A percentile compares a stretch with the other conserved stretches of the same genome.
Evolutionary conservation across 257 asterid genomes (phyloP).

Genomic region (Buddleja alternifolia): DNA sequence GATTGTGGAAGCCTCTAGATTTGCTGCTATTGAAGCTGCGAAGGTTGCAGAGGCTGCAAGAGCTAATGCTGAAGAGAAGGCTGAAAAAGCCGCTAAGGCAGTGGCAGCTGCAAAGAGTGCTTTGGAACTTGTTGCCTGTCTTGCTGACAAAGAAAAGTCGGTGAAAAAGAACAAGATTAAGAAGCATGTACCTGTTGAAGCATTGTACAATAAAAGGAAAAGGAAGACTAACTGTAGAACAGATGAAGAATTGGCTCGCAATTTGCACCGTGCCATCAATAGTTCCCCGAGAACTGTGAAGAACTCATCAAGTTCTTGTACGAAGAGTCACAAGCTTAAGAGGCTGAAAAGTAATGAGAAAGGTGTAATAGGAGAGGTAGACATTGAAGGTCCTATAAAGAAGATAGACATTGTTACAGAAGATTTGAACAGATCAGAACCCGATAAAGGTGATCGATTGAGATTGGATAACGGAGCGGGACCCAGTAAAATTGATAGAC

Average conservation of each 20-base stretch:
- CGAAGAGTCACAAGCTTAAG: conserved; percentile 53
- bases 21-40: conserved; percentile 74
- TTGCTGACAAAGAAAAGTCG: conserved; percentile 40
- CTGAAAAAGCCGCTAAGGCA: conserved; percentile 86
- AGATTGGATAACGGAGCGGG: conserved; percentile 41
- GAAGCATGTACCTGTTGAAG: conserved; percentile 64
- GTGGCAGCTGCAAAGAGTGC: conserved; percentile 90
- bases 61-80: conserved; percentile 88
- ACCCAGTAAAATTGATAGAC: conserved; percentile 36
- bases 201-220: conserved; percentile 60
- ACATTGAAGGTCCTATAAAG: conserved; percentile 38
- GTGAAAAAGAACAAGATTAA: conserved; percentile 61
- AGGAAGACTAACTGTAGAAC: conserved; percentile 45
- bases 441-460: conserved; percentile 34
- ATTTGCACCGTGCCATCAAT: conserved; percentile 64
- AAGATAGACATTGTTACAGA: conserved; percentile 43
- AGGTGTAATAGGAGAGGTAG: conserved; percentile 37
- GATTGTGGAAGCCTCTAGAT: conserved; percentile 69
- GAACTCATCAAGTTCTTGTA: conserved; percentile 46
- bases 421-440: conserved; percentile 52
- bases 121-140: conserved; percentile 68
- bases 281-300: conserved; percentile 72
- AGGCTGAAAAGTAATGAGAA: conserved; percentile 51
- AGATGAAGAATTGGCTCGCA: conserved; percentile 76
- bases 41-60: conserved; percentile 72